A percentile compares a stretch with the other conserved stretches of the same genome.
Conservation (phyloP, 177 flowering plant genomes). For the Tripterygium wilfordii region DNA sequence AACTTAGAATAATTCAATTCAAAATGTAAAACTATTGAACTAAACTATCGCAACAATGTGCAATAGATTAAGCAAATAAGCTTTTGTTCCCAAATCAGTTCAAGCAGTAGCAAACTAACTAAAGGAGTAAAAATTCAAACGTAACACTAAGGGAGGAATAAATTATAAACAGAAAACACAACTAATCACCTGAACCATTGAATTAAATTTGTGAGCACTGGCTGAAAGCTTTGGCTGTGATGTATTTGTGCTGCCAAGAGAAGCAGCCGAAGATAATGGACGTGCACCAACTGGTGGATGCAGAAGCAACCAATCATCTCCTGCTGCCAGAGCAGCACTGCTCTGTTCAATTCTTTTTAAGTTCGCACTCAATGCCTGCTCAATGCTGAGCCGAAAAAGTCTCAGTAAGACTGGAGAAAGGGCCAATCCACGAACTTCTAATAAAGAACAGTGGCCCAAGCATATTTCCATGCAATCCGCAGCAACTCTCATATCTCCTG, state of each 20-base stretch:
- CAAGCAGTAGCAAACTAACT: too few species aligned
- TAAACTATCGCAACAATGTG: too few species aligned
- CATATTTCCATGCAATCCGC: slow-evolving; percentile 51
- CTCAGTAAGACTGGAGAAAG: slow-evolving; percentile 53
- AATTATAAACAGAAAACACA: too few species aligned
- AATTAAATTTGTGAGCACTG: slow-evolving; percentile 57
- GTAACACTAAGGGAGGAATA: too few species aligned
- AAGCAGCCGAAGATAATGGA: slow-evolving; percentile 20
- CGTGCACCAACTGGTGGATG: slow-evolving; percentile 37
- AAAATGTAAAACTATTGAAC: too few species aligned
- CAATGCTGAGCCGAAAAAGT: slow-evolving; percentile 44
- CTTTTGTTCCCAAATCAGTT: too few species aligned
- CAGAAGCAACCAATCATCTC: slow-evolving; percentile 57
- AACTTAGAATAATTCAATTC: too few species aligned
- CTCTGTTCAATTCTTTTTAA: slow-evolving; percentile 49
- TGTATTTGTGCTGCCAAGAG: slow-evolving; percentile 17
- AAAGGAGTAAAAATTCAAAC: too few species aligned
- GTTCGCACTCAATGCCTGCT: slow-evolving; percentile 41
- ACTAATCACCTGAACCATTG: slow-evolving; percentile 74
- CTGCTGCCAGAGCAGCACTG: slow-evolving; percentile 54
- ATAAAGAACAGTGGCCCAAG: slow-evolving; percentile 43
- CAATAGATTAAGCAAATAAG: too few species aligned
- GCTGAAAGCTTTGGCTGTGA: slow-evolving; percentile 54
- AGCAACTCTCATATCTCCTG: slow-evolving; percentile 48
- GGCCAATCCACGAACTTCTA: slow-evolving; percentile 62